phyloP scores from a whole-genome alignment of 1,284 basidiomycete species.

The Tylopilus sp. region DNA sequence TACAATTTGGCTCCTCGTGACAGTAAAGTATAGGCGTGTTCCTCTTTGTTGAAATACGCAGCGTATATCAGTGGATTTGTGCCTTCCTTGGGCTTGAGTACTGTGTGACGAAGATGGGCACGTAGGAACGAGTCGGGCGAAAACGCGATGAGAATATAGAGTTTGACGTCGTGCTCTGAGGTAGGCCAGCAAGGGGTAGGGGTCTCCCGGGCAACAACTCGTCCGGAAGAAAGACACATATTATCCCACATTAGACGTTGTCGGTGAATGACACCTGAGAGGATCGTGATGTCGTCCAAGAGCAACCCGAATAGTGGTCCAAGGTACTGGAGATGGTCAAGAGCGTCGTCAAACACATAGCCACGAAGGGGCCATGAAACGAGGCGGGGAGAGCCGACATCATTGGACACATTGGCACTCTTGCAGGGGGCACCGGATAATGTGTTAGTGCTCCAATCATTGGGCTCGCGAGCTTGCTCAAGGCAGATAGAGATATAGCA shows the following conservation, averaged over 20 bases:
- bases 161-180: conserved; percentile 14
- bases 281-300: not conserved
- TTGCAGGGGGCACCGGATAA: not conserved
- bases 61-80: conserved; percentile 29
- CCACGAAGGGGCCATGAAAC: not conserved
- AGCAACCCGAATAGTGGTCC: not conserved
- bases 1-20: not conserved
- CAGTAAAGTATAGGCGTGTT: conserved; percentile 17
- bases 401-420: too few species aligned
- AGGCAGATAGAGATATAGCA: conserved; percentile 10
- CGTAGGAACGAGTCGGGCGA: conserved; percentile 3
- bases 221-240: too few species aligned
- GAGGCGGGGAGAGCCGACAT: too few species aligned
- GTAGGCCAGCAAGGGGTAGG: not conserved
- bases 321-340: not conserved
- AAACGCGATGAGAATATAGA: conserved; percentile 17
- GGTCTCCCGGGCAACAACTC: too few species aligned
- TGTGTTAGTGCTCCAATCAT: not conserved
- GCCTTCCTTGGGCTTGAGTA: conserved; percentile 2
- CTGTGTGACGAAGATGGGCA: not conserved
- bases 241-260: not conserved
- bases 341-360: not conserved
- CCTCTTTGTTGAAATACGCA: accelerated
- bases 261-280: not conserved
- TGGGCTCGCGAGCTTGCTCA: not conserved